Conservation (phyloP, 495 filamentous ascomycete genomes). For the Aspergillus saccharolyticus region DNA sequence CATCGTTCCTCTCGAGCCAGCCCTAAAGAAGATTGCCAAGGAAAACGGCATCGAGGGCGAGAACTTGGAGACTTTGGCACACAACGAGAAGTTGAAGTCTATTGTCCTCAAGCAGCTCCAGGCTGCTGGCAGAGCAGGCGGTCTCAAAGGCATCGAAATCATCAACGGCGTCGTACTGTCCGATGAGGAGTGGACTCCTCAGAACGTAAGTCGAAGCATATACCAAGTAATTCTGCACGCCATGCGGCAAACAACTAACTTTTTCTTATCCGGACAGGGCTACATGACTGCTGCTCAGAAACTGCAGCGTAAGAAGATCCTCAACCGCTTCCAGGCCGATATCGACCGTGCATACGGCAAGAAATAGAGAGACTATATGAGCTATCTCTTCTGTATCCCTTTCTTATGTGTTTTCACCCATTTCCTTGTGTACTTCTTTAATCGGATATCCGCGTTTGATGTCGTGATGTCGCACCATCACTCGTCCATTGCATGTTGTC, state of each 20-base stretch:
- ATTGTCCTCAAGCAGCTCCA: conserved; percentile 83
- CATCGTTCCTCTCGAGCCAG: conserved; percentile 83
- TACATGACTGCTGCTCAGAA: conserved; percentile 54
- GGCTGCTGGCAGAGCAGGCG: conserved; percentile 64
- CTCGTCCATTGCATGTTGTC: background rate
- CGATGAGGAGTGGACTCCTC: conserved; percentile 95
- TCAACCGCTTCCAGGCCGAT: conserved; percentile 39
- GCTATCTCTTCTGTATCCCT: background rate
- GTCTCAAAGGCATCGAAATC: conserved; percentile 81
- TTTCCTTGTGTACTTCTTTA: background rate
- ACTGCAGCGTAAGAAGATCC: conserved; percentile 51
- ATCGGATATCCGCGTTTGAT: background rate
- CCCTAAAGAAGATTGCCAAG: conserved; percentile 76
- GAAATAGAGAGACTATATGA: conserved; percentile 25
- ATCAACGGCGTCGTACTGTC: conserved; percentile 88
- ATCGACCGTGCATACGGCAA: conserved; percentile 48
- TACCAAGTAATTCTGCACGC: background rate
- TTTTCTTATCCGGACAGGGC: conserved; percentile 27
- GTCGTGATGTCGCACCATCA: background rate
- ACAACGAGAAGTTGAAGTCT: conserved; percentile 73
- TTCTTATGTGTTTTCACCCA: background rate
- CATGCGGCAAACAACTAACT: conserved; percentile 17
- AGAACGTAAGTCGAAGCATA: conserved; percentile 66
- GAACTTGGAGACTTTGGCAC: conserved; percentile 70
- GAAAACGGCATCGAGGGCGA: conserved; percentile 66